phyloP scores from a whole-genome alignment of 495 filamentous ascomycete species.

The Oidiodendron maius region DNA sequence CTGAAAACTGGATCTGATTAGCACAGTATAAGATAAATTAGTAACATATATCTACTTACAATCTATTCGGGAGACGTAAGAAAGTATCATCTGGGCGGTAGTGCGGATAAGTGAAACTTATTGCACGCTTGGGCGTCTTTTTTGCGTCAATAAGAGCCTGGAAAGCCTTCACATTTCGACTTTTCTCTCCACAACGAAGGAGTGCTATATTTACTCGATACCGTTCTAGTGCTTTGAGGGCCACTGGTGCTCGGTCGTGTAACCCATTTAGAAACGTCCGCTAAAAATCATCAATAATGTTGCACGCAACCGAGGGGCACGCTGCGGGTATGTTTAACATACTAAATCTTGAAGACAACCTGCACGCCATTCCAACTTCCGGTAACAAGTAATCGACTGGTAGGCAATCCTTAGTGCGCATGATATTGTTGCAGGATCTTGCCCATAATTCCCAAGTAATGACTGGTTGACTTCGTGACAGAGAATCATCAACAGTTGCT shows the following conservation, averaged over 20 bases:
- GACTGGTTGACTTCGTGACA: not conserved
- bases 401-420: not conserved
- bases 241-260: not conserved
- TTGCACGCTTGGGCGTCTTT: not conserved
- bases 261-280: not conserved
- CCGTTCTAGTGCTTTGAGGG: not conserved
- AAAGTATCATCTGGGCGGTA: not conserved
- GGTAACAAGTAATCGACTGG: not conserved
- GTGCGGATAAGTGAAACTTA: not conserved
- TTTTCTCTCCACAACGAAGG: not conserved
- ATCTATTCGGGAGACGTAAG: not conserved
- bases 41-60: not conserved
- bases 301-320: no score
- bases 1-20: not conserved
- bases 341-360: not conserved
- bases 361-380: not conserved
- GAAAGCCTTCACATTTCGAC: not conserved
- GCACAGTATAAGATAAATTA: not conserved
- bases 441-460: not conserved
- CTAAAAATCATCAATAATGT: no score
- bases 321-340: no score
- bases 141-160: not conserved
- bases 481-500: not conserved
- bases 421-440: not conserved
- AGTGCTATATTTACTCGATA: not conserved